A percentile compares a stretch with the other conserved stretches of the same genome.
Evolutionary conservation across 164 flowering plant genomes (phyloP).

Genomic region (Litsea cubeba): DNA sequence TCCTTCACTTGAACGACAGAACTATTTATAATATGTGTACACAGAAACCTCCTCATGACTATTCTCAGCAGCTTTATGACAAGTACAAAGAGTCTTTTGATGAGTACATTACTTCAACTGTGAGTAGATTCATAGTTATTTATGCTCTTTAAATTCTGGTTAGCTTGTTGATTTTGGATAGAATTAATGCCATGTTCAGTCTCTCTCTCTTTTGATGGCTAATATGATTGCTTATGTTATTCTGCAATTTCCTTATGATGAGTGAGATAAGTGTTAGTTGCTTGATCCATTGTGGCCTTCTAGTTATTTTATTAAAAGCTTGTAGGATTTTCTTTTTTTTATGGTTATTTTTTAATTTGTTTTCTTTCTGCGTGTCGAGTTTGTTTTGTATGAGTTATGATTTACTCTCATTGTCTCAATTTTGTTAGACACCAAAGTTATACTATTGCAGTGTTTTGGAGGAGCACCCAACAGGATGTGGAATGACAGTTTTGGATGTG

Average conservation of each 20-base stretch:
- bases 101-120: conserved; percentile 68
- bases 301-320: too few species aligned
- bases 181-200: not conserved
- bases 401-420: not conserved
- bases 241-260: not conserved
- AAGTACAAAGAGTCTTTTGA: conserved; percentile 73
- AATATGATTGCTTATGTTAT: not conserved
- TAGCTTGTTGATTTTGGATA: not conserved
- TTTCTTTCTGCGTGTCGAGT: not conserved
- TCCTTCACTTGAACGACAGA: conserved; percentile 30
- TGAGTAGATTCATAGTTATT: conserved; percentile 20
- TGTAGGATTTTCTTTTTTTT: not conserved
- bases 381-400: not conserved
- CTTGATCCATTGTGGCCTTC: not conserved
- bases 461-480: not conserved
- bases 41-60: conserved; percentile 87
- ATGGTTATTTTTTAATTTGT: too few species aligned
- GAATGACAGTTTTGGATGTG: not conserved
- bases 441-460: not conserved
- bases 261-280: not conserved
- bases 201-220: not conserved
- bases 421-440: not conserved
- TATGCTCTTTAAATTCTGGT: not conserved
- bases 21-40: conserved; percentile 94
- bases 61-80: conserved; percentile 84